Percentiles rank a stretch among this genome's conserved stretches.
Evolutionary conservation across 2,329 filamentous ascomycete species (phyloP).

Genomic region (Tolypocladium ovalisporum): DNA sequence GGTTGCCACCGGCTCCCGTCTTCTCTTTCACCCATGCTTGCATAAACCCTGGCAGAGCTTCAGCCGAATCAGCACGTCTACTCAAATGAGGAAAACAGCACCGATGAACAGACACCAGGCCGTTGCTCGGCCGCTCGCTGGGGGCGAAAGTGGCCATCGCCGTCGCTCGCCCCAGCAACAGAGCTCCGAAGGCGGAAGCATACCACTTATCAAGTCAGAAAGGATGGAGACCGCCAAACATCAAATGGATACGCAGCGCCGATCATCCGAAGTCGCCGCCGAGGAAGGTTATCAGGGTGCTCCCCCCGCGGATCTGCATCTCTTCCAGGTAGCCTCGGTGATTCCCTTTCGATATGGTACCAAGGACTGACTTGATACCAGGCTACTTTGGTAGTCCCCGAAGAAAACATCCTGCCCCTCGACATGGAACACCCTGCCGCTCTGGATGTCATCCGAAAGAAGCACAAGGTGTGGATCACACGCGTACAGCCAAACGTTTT

Average conservation of each 20-base stretch:
- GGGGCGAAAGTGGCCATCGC: not conserved
- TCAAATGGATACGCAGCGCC: not conserved
- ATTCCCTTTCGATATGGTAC: not conserved
- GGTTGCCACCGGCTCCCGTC: not conserved
- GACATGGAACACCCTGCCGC: constrained; percentile 11
- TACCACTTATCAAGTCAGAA: not conserved
- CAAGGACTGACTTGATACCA: constrained; percentile 6
- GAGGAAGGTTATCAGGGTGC: not conserved
- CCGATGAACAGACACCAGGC: not conserved
- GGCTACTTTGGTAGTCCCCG: constrained; percentile 17
- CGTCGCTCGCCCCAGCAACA: not conserved
- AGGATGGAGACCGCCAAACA: not conserved
- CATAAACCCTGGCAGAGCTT: not conserved
- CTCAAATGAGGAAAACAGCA: not conserved
- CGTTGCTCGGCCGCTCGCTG: not conserved
- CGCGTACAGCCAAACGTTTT: constrained; percentile 12
- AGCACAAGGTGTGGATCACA: constrained; percentile 20
- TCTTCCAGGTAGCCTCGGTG: not conserved
- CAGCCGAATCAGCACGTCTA: not conserved
- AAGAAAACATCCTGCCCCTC: constrained; percentile 13
- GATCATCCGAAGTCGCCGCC: not conserved
- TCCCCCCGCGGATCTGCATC: not conserved
- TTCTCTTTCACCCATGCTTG: not conserved
- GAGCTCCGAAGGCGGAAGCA: not conserved
- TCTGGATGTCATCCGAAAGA: constrained; percentile 17